A percentile compares a stretch with the other conserved stretches of the same genome.
These are phyloP conservation scores for Cornus suecica DNA, from an alignment of 148 eudicot species.

Conservation along the genomic window DNA sequence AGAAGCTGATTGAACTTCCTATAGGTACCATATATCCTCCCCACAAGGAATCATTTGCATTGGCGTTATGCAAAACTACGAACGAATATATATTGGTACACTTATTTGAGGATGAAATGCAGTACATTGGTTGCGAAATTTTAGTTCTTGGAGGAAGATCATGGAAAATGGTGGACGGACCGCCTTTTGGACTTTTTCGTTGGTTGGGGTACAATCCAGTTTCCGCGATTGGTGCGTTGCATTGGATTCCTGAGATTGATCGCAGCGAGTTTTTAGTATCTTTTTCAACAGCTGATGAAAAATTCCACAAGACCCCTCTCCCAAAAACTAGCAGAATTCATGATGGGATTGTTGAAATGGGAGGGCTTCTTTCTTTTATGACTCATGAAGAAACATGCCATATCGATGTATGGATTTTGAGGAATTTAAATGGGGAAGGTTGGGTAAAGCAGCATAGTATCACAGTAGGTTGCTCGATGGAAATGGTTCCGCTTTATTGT, in stretches of 20 bases:
- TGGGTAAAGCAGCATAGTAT: conserved; percentile 42
- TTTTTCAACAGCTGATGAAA: conserved; percentile 27
- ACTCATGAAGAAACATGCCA: conserved; percentile 24
- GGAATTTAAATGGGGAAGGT: conserved; percentile 16
- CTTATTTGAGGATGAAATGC: conserved; percentile 38
- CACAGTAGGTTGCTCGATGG: not conserved
- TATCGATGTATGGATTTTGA: conserved; percentile 47
- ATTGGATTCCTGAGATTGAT: conserved; percentile 40
- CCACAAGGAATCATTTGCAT: conserved; percentile 33
- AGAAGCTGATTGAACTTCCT: conserved; percentile 36
- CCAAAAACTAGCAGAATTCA: conserved; percentile 23
- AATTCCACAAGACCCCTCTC: conserved; percentile 33
- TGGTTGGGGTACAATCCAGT: conserved; percentile 35
- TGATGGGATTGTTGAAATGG: conserved; percentile 37
- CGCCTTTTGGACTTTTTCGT: conserved; percentile 27
- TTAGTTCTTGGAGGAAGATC: conserved; percentile 24
- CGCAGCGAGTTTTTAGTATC: conserved; percentile 39
- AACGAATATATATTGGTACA: conserved; percentile 39
- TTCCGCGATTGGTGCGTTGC: conserved; percentile 43
- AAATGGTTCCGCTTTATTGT: conserved; percentile 40
- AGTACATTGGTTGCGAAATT: conserved; percentile 37
- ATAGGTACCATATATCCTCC: conserved; percentile 36
- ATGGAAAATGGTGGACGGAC: conserved; percentile 50
- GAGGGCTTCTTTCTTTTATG: conserved; percentile 36
- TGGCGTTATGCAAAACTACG: conserved; percentile 23